Conservation (phyloP, 179 eudicot genomes). For the Silene vulgaris region DNA sequence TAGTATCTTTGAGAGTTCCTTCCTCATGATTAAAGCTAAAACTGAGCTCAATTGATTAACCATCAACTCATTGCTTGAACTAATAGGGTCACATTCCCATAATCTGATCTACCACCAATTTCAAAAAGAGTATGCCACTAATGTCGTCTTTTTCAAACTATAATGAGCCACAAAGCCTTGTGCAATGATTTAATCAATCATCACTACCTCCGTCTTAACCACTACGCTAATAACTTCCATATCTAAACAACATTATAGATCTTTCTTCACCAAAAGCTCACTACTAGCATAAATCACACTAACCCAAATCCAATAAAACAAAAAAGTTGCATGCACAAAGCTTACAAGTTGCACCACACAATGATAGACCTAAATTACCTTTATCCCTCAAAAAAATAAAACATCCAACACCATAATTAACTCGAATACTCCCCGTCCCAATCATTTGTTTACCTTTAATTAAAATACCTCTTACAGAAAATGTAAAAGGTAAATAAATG, state of each 20-base stretch:
- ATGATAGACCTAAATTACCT: not conserved
- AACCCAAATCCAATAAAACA: not conserved
- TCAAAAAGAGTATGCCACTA: not conserved
- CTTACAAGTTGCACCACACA: not conserved
- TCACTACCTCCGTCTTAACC: too few relatives aligned
- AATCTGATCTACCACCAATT: not conserved
- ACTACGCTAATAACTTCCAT: too few relatives aligned
- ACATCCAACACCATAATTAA: not conserved
- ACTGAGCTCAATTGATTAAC: not conserved
- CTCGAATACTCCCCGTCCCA: too few relatives aligned
- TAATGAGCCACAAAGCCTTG: too few relatives aligned
- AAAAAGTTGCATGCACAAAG: not conserved
- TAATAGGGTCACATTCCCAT: not conserved
- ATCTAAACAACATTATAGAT: not conserved
- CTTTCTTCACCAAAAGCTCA: conserved; percentile 5
- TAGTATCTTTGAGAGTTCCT: not conserved
- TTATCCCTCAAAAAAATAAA: not conserved
- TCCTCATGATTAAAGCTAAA: not conserved
- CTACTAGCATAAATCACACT: not conserved
- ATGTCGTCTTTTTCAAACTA: not conserved
- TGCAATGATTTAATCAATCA: too few relatives aligned
- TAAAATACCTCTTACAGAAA: too few relatives aligned
- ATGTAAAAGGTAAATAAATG: too few relatives aligned
- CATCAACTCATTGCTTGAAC: not conserved
- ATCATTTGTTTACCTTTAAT: too few relatives aligned